Evolutionary conservation across 805 yeast species (phyloP), one percentile per base, ranked within the genome.

Genomic region (Isabelozyma pseudorhagii): DNA sequence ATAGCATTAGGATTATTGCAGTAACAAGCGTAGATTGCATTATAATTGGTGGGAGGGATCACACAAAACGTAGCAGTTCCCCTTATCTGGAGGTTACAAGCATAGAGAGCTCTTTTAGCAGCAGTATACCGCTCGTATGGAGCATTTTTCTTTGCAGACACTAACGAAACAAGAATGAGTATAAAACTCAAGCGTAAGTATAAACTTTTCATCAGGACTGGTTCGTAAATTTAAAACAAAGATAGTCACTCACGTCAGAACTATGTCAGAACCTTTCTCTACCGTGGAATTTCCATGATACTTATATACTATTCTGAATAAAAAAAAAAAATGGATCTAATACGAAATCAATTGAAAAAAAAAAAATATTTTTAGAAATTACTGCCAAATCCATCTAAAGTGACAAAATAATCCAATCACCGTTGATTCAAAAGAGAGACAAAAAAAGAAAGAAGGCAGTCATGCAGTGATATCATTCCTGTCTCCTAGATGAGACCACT

Each of bases 1-100:
- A 72, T 55, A 1, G 74, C 73, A 44, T 61, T 55, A 6, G 51
- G 49, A 46, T 69, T 64, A 14, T 43, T 50, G 50, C 75, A 70
- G 38, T 55, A 50, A 50, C 74, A 68, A 17, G 49, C 45, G 4
- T 39, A 27, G 10, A n/a, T 4, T 3, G 17, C 42, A 47, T 72
- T 68, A 8, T 51, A 46, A 21, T 14, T 38, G 15, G 44, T 40
- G 8, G 14, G 28, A n/a, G 34, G 27, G 10, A 15, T 44, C n/a
- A 40, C 40, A 40, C 56, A 50, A 38, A 40, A 57, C 3, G 40
- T 41, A 1, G 55, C 58, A 5, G 52, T 42, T 8, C 38, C 6
- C 4, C 38, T 13, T n/a, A 56, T 46, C 8, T 48, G 52, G 11
- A 40, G 44, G 18, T 45, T 47, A 38, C 59, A 55, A 7, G 50